Base-by-base conservation (phyloP, 2,329 filamentous ascomycete genomes). In the Colletotrichum orchidophilum region DNA sequence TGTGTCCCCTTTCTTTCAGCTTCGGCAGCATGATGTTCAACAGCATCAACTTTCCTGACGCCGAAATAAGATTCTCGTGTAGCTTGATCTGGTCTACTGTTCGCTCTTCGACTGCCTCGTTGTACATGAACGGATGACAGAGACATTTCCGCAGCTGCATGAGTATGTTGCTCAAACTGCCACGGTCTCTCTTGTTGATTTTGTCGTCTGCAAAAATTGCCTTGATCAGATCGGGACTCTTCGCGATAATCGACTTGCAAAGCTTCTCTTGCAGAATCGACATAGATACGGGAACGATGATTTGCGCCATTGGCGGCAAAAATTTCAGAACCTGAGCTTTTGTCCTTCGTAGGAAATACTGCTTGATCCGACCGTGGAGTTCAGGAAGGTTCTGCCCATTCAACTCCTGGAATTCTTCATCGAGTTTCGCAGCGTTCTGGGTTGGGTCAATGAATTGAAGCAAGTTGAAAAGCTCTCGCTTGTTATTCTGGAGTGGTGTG, bases 121-220 rank as follows among this genome's bases (percentile, higher is more conserved):
- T 98, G 85, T 98, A 99, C 60, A 98, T 91, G 78, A 98, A 99
- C 0, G 97, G 96, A 81, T 99, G 97, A 74, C 96, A 98, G 2
- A 99, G 86, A 74, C 94, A 97, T 80, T 98, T 98, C 21, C 96
- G 91, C 21, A 99, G 87, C 80, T 99, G 96, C 89, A 98, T 94
- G 53, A 99, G 82, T 49, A 99, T 97, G 76, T 99, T 99, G 86
- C 93, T 97, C 68, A 98, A 83, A 73, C 91, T 96, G 52, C 93
- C 91, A 6, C 93, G 89, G 70, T 98, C 95, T 18, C 87, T 87
- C 31, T 87, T 85, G 76, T 91, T 93, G 60, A 94, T 83, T 73
- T 87, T 90, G 54, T 86, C 86, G 39, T 91, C 88, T 7, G 90
- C 91, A 76, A 98, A 95, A 55, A 99, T 94, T 0, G 95, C 90